A percentile compares a stretch with the other conserved stretches of the same genome.
These are phyloP conservation scores for Platanthera zijinensis DNA, from an alignment of 106 monocot species.

Conservation along the genomic window DNA sequence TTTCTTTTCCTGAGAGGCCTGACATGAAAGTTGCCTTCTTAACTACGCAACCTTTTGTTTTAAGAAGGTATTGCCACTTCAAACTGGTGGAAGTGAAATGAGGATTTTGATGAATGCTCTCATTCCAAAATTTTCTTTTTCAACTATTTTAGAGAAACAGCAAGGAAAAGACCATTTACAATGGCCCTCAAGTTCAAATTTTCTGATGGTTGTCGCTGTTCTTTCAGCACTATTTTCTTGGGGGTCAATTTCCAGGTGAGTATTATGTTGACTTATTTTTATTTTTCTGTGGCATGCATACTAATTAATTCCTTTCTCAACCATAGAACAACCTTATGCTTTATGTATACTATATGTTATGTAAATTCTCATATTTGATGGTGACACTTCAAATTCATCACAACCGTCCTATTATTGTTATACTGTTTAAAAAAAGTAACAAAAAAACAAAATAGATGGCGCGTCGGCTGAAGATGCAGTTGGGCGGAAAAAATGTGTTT, in stretches of 20 bases:
- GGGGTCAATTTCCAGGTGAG: slow-evolving; percentile 66
- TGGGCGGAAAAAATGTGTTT: too few relatives aligned
- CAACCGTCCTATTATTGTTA: too few relatives aligned
- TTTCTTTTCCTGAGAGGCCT: slow-evolving; percentile 74
- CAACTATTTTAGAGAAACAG: slow-evolving; percentile 43
- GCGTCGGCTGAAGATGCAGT: too few relatives aligned
- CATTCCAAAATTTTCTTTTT: slow-evolving; percentile 2
- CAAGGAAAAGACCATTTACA: slow-evolving; percentile 42
- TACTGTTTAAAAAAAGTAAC: too few relatives aligned
- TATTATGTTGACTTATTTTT: background rate
- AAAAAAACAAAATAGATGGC: too few relatives aligned
- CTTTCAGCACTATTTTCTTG: slow-evolving; percentile 38
- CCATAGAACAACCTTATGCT: too few relatives aligned
- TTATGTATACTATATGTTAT: too few relatives aligned
- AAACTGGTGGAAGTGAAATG: background rate
- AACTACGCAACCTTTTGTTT: slow-evolving; percentile 67
- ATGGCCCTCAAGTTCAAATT: slow-evolving; percentile 75
- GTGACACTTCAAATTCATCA: too few relatives aligned
- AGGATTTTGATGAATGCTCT: background rate
- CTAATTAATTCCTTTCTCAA: too few relatives aligned
- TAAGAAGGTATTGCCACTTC: slow-evolving; percentile 47
- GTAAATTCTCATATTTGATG: too few relatives aligned
- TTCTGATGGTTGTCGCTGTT: slow-evolving; percentile 70
- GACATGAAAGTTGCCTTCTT: slow-evolving; percentile 62
- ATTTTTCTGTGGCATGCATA: background rate